phyloP scores from a whole-genome alignment of 305 asterid genomes.

The Plantago coronopus region DNA sequence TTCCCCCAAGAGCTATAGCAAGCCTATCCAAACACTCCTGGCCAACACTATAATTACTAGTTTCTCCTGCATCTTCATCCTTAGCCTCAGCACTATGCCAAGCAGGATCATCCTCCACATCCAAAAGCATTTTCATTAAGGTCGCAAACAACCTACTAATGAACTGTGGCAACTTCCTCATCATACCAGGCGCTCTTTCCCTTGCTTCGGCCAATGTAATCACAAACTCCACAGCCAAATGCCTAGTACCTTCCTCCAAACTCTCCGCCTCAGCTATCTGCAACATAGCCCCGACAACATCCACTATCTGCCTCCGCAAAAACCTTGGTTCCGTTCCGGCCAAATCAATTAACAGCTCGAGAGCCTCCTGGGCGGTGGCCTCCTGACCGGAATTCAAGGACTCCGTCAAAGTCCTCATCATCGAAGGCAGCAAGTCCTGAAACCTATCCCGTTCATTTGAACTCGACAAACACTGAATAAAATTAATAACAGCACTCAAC shows the following conservation, averaged over 20 bases:
- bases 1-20: slow-evolving; percentile 82
- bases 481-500: slow-evolving; percentile 75
- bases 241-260: slow-evolving; percentile 84
- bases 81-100: slow-evolving; percentile 86
- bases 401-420: slow-evolving; percentile 92
- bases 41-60: slow-evolving; percentile 74
- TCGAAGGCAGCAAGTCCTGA: slow-evolving; percentile 80
- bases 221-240: slow-evolving; percentile 84
- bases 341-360: slow-evolving; percentile 81
- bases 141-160: slow-evolving; percentile 71
- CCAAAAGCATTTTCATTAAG: slow-evolving; percentile 76
- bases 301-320: slow-evolving; percentile 79
- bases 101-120: slow-evolving; percentile 75
- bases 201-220: slow-evolving; percentile 83
- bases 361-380: slow-evolving; percentile 84
- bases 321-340: slow-evolving; percentile 91
- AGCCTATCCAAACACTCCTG: slow-evolving; percentile 93
- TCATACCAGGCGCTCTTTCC: slow-evolving; percentile 94
- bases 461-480: slow-evolving; percentile 73
- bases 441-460: slow-evolving; percentile 77
- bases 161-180: slow-evolving; percentile 89
- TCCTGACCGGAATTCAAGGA: slow-evolving; percentile 72
- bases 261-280: slow-evolving; percentile 80
- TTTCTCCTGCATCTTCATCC: slow-evolving; percentile 93
- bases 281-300: slow-evolving; percentile 86